Evolutionary conservation across 139 green algal genomes (phyloP), one percentile per base, ranked within the genome.

Genomic region (Picochlorum costavermella): DNA sequence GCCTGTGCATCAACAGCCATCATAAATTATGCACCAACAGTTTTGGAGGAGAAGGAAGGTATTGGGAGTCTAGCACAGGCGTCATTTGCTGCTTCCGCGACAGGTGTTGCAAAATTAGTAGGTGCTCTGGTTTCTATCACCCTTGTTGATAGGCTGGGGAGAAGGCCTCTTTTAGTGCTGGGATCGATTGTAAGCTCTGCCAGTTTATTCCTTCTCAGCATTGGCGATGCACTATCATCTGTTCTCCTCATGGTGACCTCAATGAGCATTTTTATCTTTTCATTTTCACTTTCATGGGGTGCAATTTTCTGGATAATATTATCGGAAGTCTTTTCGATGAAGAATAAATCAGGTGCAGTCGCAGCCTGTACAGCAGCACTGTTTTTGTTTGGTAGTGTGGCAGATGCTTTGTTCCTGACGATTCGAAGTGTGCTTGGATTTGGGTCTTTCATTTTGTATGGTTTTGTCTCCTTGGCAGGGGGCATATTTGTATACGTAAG

Each of bases 251-350:
- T 89, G 23, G 60, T 89, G 13, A 44, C 50, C 1, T 65, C 68
- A 29, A 81, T 93, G 81, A 90, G 84, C 68, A 3, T 74, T 25
- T 95, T 92, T 81, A 86, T 93, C 17, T 75, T 92, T 14, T 61
- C 60, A 23, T 92, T 92, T 67, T 83, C 70, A 50, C 5, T 76
- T 1, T 86, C 75, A 4, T 85, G 73, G 55, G 80, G 78, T 3
- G 85, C 81, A 5, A 56, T 94, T 45, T 92, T 90, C 63, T 88
- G 86, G 88, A 80, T 95, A 30, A 68, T 95, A 17, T 63, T 89
- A 10, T 77, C 61, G 2, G 88, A 94, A 76, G 45, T 92, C 12
- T 90, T 90, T 75, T 74, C 51, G 48, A 90, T 91, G 86, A 48
- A 40, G 23, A 61, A 61, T 57, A 90, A 90, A 70, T 79, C 70